These are phyloP conservation scores for Psilocybe subaeruginosa DNA, from an alignment of 768 basidiomycete genomes.

Conservation along the genomic window DNA sequence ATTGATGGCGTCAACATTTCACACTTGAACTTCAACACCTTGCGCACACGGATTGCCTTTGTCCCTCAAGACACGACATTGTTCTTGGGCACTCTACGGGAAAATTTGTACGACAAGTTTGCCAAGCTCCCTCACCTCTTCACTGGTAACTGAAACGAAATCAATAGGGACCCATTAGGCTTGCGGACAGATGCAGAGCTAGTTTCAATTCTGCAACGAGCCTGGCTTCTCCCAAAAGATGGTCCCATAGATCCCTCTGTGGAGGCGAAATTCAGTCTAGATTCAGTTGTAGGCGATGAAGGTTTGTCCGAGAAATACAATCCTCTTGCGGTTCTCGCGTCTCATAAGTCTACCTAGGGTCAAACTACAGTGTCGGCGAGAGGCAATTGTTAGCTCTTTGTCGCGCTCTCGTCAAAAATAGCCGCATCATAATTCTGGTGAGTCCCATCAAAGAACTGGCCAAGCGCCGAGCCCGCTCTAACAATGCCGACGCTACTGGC, in stretches of 20 bases:
- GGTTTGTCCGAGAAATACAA: conserved; percentile 34
- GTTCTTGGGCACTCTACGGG: conserved; percentile 46
- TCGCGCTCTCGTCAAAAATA: conserved; percentile 64
- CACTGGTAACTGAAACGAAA: background rate
- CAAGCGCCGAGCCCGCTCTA: background rate
- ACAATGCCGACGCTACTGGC: background rate
- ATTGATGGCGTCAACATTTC: conserved; percentile 58
- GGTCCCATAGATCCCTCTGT: conserved; percentile 46
- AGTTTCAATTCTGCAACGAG: conserved; percentile 61
- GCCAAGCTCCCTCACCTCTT: background rate
- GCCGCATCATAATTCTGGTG: conserved; percentile 59
- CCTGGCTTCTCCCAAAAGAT: conserved; percentile 58
- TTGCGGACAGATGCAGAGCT: conserved; percentile 61
- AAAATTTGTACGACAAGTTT: conserved; percentile 38
- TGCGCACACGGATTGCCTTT: conserved; percentile 60
- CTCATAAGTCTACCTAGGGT: conserved; percentile 35
- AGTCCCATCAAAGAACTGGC: conserved; percentile 17
- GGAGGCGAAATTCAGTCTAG: conserved; percentile 71
- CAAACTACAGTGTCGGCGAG: conserved; percentile 71
- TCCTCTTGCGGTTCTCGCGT: background rate
- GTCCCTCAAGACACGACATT: conserved; percentile 68
- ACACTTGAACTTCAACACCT: conserved; percentile 51
- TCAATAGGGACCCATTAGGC: conserved; percentile 53
- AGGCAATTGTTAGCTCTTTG: conserved; percentile 65
- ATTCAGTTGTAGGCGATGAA: conserved; percentile 64